These are phyloP conservation scores for Hypomontagnella submonticulosa DNA, from an alignment of 495 filamentous ascomycete genomes.

Conservation along the genomic window DNA sequence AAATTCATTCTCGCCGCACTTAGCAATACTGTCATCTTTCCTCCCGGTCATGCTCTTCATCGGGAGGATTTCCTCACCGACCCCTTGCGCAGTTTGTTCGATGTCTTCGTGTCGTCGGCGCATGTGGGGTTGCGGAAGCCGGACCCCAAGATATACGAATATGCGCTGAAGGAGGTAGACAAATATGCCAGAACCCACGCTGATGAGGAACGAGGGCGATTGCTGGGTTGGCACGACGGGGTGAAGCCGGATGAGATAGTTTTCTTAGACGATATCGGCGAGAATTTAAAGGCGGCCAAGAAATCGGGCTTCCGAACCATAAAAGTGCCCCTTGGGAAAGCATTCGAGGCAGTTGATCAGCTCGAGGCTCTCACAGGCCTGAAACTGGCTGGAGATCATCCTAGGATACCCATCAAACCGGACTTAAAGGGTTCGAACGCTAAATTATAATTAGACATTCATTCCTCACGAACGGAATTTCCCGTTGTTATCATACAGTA, in stretches of 20 bases:
- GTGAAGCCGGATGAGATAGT: conserved; percentile 75
- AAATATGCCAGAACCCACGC: conserved; percentile 63
- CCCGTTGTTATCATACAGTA: not conserved
- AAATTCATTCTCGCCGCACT: conserved; percentile 81
- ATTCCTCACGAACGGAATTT: not conserved
- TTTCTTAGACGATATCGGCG: conserved; percentile 96
- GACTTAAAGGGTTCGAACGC: conserved; percentile 48
- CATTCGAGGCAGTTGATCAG: conserved; percentile 73
- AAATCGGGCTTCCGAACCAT: conserved; percentile 81
- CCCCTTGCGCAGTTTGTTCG: conserved; percentile 71
- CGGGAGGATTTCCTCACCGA: conserved; percentile 51
- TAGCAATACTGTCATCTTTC: conserved; percentile 88
- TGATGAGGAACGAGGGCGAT: conserved; percentile 46
- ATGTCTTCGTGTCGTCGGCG: conserved; percentile 84
- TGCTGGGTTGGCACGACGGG: conserved; percentile 61
- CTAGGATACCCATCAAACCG: conserved; percentile 55
- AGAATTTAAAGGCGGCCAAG: conserved; percentile 87
- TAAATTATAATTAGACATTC: conserved; percentile 48
- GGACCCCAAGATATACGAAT: conserved; percentile 80
- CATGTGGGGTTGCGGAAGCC: conserved; percentile 92
- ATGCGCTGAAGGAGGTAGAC: conserved; percentile 73
- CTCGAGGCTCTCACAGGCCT: conserved; percentile 63
- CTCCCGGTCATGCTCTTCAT: conserved; percentile 69
- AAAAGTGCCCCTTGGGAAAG: conserved; percentile 81
- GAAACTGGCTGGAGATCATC: conserved; percentile 57